These are phyloP conservation scores for Debaryomyces tyrocola DNA, from an alignment of 805 yeast genomes.

Conservation along the genomic window DNA sequence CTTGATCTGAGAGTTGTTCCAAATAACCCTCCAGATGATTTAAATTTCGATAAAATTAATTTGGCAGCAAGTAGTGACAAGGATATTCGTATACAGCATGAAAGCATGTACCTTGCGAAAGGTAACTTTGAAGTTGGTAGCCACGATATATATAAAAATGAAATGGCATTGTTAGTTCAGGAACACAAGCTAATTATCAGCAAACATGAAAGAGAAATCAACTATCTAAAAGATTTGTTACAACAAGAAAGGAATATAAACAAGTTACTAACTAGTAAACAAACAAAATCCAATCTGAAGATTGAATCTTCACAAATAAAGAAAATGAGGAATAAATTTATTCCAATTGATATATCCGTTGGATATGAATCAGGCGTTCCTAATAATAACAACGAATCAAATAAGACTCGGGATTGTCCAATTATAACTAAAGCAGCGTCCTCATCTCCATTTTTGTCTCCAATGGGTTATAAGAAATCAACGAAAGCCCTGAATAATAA, in stretches of 20 bases:
- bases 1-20: too few species aligned
- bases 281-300: conserved; percentile 1
- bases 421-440: too few species aligned
- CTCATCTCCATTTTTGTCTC: too few species aligned
- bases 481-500: too few species aligned
- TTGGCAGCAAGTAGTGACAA: too few species aligned
- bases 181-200: conserved; percentile 19
- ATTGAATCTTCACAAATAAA: background rate
- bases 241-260: conserved; percentile 21
- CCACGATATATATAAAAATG: conserved; percentile 15
- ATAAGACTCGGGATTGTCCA: too few species aligned
- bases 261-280: conserved; percentile 5
- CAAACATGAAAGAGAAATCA: conserved; percentile 26
- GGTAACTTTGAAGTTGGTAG: background rate
- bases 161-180: conserved; percentile 22
- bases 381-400: too few species aligned
- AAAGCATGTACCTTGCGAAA: background rate
- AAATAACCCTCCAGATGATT: too few species aligned
- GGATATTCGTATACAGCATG: too few species aligned
- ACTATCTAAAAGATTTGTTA: conserved; percentile 20
- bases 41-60: too few species aligned
- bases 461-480: too few species aligned
- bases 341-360: conserved; percentile 12
- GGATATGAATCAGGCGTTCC: too few species aligned
- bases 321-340: conserved; percentile 14